Evolutionary conservation across 2,329 filamentous ascomycete genomes (phyloP).

Genomic region (Endocalyx cinctus): DNA sequence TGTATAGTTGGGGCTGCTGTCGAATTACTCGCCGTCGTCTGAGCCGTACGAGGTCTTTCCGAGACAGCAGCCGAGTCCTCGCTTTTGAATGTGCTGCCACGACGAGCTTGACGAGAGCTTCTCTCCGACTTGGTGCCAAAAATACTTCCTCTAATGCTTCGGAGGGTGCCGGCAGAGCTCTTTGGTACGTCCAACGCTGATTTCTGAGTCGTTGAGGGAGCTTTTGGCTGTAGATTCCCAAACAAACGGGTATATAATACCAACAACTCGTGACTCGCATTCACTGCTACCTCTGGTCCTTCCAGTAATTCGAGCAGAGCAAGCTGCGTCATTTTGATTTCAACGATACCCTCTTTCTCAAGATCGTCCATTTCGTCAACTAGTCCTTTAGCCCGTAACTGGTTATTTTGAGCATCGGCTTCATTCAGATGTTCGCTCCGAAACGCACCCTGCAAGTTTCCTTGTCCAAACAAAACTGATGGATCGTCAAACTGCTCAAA

Average conservation of each 20-base stretch:
- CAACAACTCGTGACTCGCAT: slow-evolving; percentile 80
- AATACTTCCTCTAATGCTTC: slow-evolving; percentile 69
- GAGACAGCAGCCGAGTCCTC: slow-evolving; percentile 25
- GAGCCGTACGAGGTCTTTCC: slow-evolving; percentile 39
- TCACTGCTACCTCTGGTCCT: slow-evolving; percentile 79
- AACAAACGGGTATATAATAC: slow-evolving; percentile 79
- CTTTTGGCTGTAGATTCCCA: slow-evolving; percentile 43
- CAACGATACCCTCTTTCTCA: slow-evolving; percentile 83
- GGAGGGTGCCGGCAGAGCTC: slow-evolving; percentile 65
- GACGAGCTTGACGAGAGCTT: slow-evolving; percentile 24
- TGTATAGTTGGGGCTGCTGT: slow-evolving; percentile 68
- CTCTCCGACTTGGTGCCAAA: slow-evolving; percentile 60
- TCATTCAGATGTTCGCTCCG: slow-evolving; percentile 66
- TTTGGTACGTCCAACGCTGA: slow-evolving; percentile 54
- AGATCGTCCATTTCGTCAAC: slow-evolving; percentile 77
- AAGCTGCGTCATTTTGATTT: slow-evolving; percentile 94
- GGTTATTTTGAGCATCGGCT: slow-evolving; percentile 34
- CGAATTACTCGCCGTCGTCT: slow-evolving; percentile 40
- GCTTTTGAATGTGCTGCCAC: slow-evolving; percentile 31
- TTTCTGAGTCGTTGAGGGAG: slow-evolving; percentile 32
- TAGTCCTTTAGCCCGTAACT: slow-evolving; percentile 39
- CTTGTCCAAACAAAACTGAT: slow-evolving; percentile 62
- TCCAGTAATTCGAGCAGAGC: slow-evolving; percentile 78
- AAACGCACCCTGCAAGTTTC: slow-evolving; percentile 44
- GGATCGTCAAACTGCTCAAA: slow-evolving; percentile 83